Percentiles rank a stretch among this genome's conserved stretches.
Evolutionary conservation across 257 asterid species (phyloP).

Genomic region (Solanum infundibuliforme): DNA sequence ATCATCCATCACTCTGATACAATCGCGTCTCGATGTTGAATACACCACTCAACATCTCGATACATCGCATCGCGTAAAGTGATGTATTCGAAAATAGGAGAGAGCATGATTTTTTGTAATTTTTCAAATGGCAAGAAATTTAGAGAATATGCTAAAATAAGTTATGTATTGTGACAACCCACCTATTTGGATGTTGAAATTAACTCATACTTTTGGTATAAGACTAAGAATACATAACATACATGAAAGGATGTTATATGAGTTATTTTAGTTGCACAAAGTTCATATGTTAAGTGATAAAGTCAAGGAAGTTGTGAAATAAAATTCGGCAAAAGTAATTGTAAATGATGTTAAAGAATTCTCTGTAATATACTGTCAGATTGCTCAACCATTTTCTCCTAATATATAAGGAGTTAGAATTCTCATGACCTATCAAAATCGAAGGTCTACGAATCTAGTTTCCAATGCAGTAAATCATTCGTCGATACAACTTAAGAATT

Average conservation of each 20-base stretch:
- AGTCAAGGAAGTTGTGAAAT: not conserved
- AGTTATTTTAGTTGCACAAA: not conserved
- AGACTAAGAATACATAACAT: not conserved
- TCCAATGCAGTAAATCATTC: not conserved
- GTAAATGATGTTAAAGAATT: not conserved
- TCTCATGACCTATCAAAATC: not conserved
- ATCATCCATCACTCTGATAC: too few species aligned
- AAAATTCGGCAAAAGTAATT: not conserved
- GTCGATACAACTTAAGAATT: not conserved
- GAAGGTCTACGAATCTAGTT: not conserved
- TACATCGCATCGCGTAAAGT: too few species aligned
- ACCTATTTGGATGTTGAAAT: not conserved
- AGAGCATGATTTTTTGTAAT: too few species aligned
- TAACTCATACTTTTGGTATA: not conserved
- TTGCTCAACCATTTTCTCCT: not conserved
- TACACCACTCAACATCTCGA: too few species aligned
- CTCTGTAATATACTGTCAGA: not conserved
- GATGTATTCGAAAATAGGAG: too few species aligned
- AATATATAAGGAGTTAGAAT: too few species aligned
- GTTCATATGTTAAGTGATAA: not conserved
- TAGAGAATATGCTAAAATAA: too few species aligned
- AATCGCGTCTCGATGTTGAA: too few species aligned
- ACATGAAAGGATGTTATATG: not conserved
- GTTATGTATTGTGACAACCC: not conserved
- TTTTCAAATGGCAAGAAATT: too few species aligned